These are phyloP conservation scores for Ustilago crameri DNA, from an alignment of 1,284 basidiomycete genomes.

Conservation along the genomic window DNA sequence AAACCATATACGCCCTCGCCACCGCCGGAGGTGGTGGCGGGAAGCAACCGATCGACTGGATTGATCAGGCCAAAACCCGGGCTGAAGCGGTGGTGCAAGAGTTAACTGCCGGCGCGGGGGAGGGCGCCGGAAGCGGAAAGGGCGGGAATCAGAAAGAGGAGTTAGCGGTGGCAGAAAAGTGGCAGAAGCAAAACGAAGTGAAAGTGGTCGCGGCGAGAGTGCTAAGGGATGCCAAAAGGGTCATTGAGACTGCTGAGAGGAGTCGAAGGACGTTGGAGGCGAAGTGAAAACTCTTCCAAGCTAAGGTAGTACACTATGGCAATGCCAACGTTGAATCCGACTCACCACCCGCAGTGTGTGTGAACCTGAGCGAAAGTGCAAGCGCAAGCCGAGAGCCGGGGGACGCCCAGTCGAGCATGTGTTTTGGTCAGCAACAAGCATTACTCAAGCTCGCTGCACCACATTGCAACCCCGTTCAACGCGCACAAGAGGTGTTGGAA, in stretches of 20 bases:
- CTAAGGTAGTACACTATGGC: not conserved
- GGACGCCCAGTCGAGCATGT: no score
- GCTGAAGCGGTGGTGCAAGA: conserved; percentile 16
- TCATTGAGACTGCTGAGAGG: conserved; percentile 9
- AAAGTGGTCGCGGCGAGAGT: conserved; percentile 22
- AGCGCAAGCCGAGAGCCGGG: no score
- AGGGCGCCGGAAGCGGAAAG: not conserved
- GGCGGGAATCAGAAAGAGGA: not conserved
- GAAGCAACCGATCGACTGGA: conserved; percentile 21
- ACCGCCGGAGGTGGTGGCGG: not conserved
- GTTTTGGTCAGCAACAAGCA: no score
- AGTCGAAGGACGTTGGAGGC: conserved; percentile 14
- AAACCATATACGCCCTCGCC: conserved; percentile 58
- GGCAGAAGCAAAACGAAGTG: conserved; percentile 11
- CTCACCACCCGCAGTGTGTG: no score
- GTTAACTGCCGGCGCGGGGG: not conserved
- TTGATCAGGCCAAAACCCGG: conserved; percentile 25
- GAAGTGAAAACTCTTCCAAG: not conserved
- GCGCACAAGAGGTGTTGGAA: no score
- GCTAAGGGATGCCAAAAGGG: conserved; percentile 36
- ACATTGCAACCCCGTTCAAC: no score
- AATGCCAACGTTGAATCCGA: no score
- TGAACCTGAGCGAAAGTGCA: no score
- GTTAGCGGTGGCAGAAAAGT: conserved; percentile 7
- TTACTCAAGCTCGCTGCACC: no score